Base-by-base conservation (phyloP, 2,329 filamentous ascomycete genomes). In the Aureobasidium sp. region DNA sequence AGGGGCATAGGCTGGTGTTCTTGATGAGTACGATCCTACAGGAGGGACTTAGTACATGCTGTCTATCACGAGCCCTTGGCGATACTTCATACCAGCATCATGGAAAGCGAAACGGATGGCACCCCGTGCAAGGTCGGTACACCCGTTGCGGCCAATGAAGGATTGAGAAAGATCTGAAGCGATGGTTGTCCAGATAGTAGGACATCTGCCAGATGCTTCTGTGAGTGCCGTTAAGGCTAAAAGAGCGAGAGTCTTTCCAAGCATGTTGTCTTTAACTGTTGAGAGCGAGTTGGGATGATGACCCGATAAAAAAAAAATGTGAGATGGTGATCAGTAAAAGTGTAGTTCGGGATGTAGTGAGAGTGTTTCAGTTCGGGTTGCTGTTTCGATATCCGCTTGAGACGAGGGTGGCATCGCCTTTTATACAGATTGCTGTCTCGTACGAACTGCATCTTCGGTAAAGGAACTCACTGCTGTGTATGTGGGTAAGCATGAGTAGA, bases 91-190 rank as follows among this genome's bases (percentile, higher is more conserved):
- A 15, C 69, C 77, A 1, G 77, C 75, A 61, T 70, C 69, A 60
- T 75, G 72, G 62, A 74, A 74, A 23, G 70, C 68, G 19, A 64
- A 68, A 25, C 71, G 67, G 17, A 73, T 73, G 7, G 70, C 69
- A 15, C 67, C 69, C 25, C 71, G 65, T 5, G 71, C 70, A 21
- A 65, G 62, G 38, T 67, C 64, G 50, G 67, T 74, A 62, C 71
- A 73, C 17, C 68, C 68, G 25, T 62, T 61, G 9, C 42, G 53
- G 13, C 66, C 67, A 6, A 70, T 58, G 61, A 71, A 69, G 11
- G 64, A 64, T 25, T 47, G 60, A 4, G 68, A 68, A 17, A 74
- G 62, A 29, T 71, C 69, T 21, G 64, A 64, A 23, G 67, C 67
- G 31, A 73, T 66, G 3, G 61, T 60, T 0, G 63, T 63, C 71